A percentile compares a stretch with the other conserved stretches of the same genome.
These are phyloP conservation scores for Diaporthe ampelina DNA, from an alignment of 2,329 filamentous ascomycete genomes.

Conservation along the genomic window DNA sequence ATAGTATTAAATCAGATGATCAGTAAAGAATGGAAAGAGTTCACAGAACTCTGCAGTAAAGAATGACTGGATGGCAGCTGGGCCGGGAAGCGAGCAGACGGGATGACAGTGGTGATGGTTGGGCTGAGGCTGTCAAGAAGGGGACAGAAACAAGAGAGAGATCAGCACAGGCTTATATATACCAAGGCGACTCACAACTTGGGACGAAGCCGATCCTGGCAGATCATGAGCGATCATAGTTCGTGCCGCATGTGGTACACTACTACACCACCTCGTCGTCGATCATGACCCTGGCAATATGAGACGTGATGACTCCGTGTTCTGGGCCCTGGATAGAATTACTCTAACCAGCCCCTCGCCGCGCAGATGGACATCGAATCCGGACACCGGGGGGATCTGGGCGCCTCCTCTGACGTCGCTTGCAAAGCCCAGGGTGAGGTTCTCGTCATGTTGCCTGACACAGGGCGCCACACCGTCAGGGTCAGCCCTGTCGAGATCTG, in stretches of 20 bases:
- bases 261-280: neutral
- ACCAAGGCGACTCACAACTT: constrained; percentile 8
- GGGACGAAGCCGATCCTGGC: constrained; percentile 21
- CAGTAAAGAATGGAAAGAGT: constrained; percentile 32
- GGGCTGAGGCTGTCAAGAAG: neutral
- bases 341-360: neutral
- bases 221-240: constrained; percentile 27
- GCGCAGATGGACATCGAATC: neutral
- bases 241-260: neutral
- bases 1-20: constrained; percentile 3
- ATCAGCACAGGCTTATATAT: constrained; percentile 34
- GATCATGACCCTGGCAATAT: constrained; percentile 24
- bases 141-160: constrained; percentile 21
- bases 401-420: constrained; percentile 25
- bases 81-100: neutral
- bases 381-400: neutral
- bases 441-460: constrained; percentile 16
- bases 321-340: neutral
- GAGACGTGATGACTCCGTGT: constrained; percentile 18
- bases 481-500: constrained; percentile 1
- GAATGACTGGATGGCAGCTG: constrained; percentile 21
- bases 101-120: constrained; percentile 17
- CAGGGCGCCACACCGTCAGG: neutral
- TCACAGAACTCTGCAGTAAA: constrained; percentile 37
- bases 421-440: constrained; percentile 14